Percentiles rank a stretch among this genome's conserved stretches.
Conservation (phyloP, 2,329 filamentous ascomycete species). For the Pyricularia pennisetigena region DNA sequence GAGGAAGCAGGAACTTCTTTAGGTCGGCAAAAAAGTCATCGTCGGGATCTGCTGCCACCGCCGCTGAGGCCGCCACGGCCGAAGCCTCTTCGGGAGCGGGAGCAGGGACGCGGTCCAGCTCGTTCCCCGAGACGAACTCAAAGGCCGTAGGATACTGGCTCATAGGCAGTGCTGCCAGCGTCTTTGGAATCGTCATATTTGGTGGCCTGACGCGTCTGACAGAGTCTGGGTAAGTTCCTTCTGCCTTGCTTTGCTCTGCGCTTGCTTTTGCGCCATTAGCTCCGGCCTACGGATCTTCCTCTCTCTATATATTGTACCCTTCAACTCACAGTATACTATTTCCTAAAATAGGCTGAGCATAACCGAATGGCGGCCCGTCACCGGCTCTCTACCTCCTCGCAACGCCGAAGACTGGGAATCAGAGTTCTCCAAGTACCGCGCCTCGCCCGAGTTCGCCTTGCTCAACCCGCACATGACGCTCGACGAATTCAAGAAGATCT, state of each 20-base stretch:
- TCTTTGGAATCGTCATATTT: conserved; percentile 95
- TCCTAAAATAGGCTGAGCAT: conserved; percentile 70
- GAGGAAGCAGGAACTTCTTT: conserved; percentile 13
- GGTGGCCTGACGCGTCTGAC: conserved; percentile 89
- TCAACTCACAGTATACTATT: not conserved
- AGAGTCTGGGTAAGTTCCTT: conserved; percentile 69
- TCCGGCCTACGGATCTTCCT: not conserved
- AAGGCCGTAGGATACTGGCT: conserved; percentile 87
- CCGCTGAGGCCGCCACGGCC: conserved; percentile 9
- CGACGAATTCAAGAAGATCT: conserved; percentile 94
- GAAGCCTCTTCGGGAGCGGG: conserved; percentile 15
- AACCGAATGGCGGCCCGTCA: conserved; percentile 97
- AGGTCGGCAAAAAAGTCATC: conserved; percentile 12
- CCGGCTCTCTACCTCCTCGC: conserved; percentile 78
- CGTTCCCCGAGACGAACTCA: conserved; percentile 52
- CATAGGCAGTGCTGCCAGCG: conserved; percentile 79
- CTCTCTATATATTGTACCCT: not conserved
- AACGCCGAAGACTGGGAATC: conserved; percentile 75
- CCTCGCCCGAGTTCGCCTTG: conserved; percentile 84
- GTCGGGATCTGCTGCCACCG: conserved; percentile 6
- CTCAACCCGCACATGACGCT: conserved; percentile 91
- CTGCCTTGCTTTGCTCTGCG: not conserved
- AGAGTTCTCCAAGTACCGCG: conserved; percentile 87
- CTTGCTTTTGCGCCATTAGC: not conserved
- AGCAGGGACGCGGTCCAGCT: conserved; percentile 19